These are phyloP conservation scores for Xylaria flabelliformis DNA, from an alignment of 495 filamentous ascomycete species.

Conservation along the genomic window DNA sequence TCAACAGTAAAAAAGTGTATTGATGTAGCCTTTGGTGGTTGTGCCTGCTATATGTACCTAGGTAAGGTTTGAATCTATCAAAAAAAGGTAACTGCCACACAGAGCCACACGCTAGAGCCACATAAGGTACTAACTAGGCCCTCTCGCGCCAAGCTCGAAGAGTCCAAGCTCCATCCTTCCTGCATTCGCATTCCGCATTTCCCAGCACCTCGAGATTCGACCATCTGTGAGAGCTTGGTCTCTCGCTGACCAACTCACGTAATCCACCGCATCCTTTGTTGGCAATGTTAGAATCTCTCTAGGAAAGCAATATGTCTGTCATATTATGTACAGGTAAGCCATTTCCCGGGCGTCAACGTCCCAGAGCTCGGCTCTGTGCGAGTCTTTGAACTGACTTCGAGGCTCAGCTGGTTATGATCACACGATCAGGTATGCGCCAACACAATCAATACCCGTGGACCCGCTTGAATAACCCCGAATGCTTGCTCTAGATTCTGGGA, in stretches of 20 bases:
- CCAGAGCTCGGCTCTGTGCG: neutral
- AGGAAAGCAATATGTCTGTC: slow-evolving; percentile 69
- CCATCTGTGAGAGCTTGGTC: slow-evolving; percentile 14
- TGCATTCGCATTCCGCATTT: neutral
- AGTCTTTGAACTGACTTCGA: slow-evolving; percentile 27
- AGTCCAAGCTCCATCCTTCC: neutral
- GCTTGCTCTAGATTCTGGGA: slow-evolving; percentile 83
- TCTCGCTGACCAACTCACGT: slow-evolving; percentile 38
- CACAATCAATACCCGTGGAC: neutral
- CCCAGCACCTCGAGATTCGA: neutral
- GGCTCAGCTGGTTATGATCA: slow-evolving; percentile 92
- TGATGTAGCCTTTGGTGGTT: neutral
- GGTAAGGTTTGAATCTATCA: too few species aligned
- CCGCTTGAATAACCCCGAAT: neutral
- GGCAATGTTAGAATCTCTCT: neutral
- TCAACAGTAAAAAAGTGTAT: too few species aligned
- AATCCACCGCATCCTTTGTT: slow-evolving; percentile 17
- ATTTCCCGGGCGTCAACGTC: slow-evolving; percentile 4
- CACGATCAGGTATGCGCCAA: slow-evolving; percentile 81
- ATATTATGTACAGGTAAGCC: slow-evolving; percentile 83
- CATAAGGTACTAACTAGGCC: neutral
- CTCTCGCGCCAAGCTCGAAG: neutral
- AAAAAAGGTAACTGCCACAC: neutral
- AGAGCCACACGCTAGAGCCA: neutral
- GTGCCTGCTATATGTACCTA: neutral